Evolutionary conservation across 257 asterid species (phyloP).

Genomic region (Fraxinus cuspidata): DNA sequence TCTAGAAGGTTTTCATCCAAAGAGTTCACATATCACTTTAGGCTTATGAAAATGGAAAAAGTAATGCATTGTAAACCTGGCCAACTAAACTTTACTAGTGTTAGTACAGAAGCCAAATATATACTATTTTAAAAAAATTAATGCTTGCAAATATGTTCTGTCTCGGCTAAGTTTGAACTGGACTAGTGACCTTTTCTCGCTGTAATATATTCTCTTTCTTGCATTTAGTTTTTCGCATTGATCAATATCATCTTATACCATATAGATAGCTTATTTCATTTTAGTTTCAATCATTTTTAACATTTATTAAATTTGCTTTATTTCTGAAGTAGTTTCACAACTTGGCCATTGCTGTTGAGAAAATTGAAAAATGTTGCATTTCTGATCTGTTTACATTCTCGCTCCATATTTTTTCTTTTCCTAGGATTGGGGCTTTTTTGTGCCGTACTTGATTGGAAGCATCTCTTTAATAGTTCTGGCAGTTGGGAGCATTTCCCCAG

Average conservation of each 20-base stretch:
- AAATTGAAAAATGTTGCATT: background rate
- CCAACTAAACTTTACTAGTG: background rate
- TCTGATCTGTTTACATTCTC: constrained; percentile 9
- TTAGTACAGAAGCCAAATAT: background rate
- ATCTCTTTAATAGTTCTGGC: constrained; percentile 87
- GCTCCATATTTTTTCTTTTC: constrained; percentile 25
- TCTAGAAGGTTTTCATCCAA: background rate
- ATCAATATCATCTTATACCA: background rate
- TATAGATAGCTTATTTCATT: background rate
- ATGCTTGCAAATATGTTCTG: background rate
- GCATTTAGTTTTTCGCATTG: background rate
- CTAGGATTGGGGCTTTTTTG: constrained; percentile 96
- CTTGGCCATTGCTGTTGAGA: background rate
- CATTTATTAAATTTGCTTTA: background rate
- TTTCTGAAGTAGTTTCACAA: background rate
- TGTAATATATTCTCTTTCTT: background rate
- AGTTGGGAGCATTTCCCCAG: constrained; percentile 87
- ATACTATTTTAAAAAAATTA: background rate
- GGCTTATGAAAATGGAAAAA: background rate
- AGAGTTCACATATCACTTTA: background rate
- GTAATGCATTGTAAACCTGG: background rate
- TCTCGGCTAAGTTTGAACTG: background rate
- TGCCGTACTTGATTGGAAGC: constrained; percentile 94
- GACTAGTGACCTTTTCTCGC: background rate
- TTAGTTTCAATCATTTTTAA: background rate